Conservation (phyloP, 2,329 filamentous ascomycete genomes). For the Apiospora koreana region DNA sequence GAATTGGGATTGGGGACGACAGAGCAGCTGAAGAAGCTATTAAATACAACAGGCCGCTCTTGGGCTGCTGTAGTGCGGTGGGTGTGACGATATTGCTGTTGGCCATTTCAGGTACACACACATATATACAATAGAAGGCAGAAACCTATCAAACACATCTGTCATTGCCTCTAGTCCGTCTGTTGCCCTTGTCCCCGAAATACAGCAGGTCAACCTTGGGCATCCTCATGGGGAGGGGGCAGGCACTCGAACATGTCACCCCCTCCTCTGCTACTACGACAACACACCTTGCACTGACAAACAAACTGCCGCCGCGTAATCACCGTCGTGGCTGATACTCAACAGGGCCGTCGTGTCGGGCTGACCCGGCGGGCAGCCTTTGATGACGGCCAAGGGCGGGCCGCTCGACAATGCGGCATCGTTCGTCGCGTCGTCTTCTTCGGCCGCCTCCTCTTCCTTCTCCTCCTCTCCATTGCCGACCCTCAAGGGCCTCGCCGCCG, state of each 20-base stretch:
- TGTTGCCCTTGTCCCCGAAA: neutral
- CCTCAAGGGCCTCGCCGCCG: neutral
- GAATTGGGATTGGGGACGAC: too few species aligned
- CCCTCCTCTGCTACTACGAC: neutral
- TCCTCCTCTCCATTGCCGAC: neutral
- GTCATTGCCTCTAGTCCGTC: neutral
- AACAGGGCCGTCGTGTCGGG: slow-evolving; percentile 57
- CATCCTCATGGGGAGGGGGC: neutral
- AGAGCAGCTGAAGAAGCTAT: too few species aligned
- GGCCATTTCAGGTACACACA: neutral
- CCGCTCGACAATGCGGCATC: slow-evolving; percentile 33
- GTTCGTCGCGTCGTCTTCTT: slow-evolving; percentile 25
- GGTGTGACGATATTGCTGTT: neutral
- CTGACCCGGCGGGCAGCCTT: slow-evolving; percentile 19
- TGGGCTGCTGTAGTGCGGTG: neutral
- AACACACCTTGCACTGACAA: slow-evolving; percentile 41
- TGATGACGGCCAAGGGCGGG: slow-evolving; percentile 47
- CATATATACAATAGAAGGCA: too few species aligned
- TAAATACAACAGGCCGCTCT: neutral
- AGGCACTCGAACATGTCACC: too few species aligned
- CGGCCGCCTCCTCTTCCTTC: neutral
- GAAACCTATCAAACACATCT: neutral
- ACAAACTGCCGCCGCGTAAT: slow-evolving; percentile 75
- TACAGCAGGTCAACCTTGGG: neutral
- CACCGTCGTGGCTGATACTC: slow-evolving; percentile 85